A percentile compares a stretch with the other conserved stretches of the same genome.
Evolutionary conservation across 129 eudicot species (phyloP).

Genomic region (Chrysanthemum seticuspe): DNA sequence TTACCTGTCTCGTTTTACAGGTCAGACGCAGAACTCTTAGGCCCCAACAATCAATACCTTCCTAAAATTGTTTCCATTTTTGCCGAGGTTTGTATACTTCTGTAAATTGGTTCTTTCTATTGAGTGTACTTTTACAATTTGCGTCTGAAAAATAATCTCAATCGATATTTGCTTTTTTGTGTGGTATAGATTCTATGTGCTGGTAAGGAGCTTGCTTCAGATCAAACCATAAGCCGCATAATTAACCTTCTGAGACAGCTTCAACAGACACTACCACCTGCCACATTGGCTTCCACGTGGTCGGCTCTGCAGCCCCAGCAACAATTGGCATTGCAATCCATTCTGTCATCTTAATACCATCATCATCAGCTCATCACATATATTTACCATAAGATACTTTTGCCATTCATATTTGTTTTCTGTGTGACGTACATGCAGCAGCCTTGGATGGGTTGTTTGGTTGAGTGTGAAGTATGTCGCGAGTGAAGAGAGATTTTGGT

Average conservation of each 20-base stretch:
- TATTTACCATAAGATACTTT: constrained; percentile 33
- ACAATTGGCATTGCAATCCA: too few relatives aligned
- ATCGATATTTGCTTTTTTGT: background rate
- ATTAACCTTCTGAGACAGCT: constrained; percentile 81
- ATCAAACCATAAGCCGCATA: constrained; percentile 85
- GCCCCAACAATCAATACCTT: constrained; percentile 79
- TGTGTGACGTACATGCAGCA: constrained; percentile 37
- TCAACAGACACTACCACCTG: constrained; percentile 85
- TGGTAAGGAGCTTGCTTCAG: constrained; percentile 95
- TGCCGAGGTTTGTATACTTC: constrained; percentile 76
- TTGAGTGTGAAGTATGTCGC: constrained; percentile 46
- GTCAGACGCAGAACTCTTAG: constrained; percentile 79
- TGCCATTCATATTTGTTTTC: constrained; percentile 41
- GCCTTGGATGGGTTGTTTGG: constrained; percentile 46
- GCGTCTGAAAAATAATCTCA: too few relatives aligned
- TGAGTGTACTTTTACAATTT: too few relatives aligned
- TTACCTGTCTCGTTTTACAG: constrained; percentile 31
- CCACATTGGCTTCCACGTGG: constrained; percentile 74
- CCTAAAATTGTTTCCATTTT: constrained; percentile 92
- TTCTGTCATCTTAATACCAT: constrained; percentile 13
- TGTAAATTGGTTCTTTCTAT: background rate
- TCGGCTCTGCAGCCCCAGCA: constrained; percentile 56
- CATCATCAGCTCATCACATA: background rate
- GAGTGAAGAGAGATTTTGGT: constrained; percentile 5
- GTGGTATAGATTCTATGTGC: constrained; percentile 69